phyloP scores from a whole-genome alignment of 257 asterid genomes.

The Salvia hispanica region DNA sequence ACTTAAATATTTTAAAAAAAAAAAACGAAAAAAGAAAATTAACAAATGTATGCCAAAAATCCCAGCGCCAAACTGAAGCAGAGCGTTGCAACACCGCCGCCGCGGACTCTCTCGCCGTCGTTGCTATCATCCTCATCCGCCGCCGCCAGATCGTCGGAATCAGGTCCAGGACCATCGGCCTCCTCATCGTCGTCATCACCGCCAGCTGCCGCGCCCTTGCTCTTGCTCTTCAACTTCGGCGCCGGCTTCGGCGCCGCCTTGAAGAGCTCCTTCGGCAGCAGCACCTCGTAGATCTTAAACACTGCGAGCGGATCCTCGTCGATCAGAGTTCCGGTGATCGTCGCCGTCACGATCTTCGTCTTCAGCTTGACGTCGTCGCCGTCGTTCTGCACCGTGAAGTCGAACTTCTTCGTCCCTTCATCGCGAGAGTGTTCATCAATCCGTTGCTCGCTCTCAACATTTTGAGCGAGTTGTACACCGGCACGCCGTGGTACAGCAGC shows the following conservation, averaged over 20 bases:
- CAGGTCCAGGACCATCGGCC: conserved; percentile 53
- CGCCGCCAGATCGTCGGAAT: conserved; percentile 44
- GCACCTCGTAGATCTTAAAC: conserved; percentile 66
- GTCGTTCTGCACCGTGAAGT: conserved; percentile 68
- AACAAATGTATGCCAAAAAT: conserved; percentile 32
- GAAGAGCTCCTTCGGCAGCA: conserved; percentile 75
- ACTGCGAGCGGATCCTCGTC: conserved; percentile 85
- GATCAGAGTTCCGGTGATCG: conserved; percentile 68
- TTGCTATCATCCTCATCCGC: conserved; percentile 51
- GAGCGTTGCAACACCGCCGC: conserved; percentile 30
- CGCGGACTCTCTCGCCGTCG: conserved; percentile 34
- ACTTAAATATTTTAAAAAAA: not conserved
- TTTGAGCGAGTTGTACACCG: conserved; percentile 67
- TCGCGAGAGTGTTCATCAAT: conserved; percentile 73
- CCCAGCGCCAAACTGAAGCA: conserved; percentile 35
- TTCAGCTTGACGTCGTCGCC: conserved; percentile 72
- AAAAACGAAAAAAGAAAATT: not conserved
- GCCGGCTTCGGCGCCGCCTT: conserved; percentile 64
- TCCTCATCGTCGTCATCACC: conserved; percentile 15
- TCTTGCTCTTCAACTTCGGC: conserved; percentile 37
- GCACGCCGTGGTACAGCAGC: conserved; percentile 69
- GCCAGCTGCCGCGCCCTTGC: not conserved
- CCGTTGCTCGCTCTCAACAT: conserved; percentile 82
- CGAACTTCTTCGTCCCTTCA: conserved; percentile 75
- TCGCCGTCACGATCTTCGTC: conserved; percentile 74